Percentiles rank a stretch among this genome's conserved stretches.
Conservation (phyloP, 1,284 basidiomycete genomes). For the Lentinula novae-zelandiae region DNA sequence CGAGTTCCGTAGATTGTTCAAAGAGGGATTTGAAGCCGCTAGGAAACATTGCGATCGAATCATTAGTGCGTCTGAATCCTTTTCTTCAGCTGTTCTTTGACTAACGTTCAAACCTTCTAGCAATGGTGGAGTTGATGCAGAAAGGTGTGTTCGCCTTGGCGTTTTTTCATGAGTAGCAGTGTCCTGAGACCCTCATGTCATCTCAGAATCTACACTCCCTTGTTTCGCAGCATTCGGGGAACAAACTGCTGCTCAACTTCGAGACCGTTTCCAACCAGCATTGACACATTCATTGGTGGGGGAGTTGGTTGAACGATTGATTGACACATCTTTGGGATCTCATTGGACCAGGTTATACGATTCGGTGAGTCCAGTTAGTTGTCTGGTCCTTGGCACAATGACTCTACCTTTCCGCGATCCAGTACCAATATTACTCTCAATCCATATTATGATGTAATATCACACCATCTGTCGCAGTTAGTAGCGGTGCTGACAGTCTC, state of each 20-base stretch:
- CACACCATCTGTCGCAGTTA: too few relatives aligned
- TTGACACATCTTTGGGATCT: constrained; percentile 86
- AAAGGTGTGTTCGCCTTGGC: constrained; percentile 12
- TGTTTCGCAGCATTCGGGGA: constrained; percentile 92
- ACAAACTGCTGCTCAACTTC: constrained; percentile 82
- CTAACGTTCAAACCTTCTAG: constrained; percentile 5
- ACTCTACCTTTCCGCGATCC: not conserved
- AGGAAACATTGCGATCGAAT: constrained; percentile 97
- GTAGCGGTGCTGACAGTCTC: too few relatives aligned
- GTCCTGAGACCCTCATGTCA: not conserved
- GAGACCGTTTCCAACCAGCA: constrained; percentile 92
- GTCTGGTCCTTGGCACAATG: constrained; percentile 4
- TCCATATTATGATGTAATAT: constrained; percentile 55
- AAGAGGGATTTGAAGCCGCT: constrained; percentile 90
- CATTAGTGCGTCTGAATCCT: constrained; percentile 64
- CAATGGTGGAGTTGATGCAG: constrained; percentile 18
- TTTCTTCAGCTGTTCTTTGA: constrained; percentile 1
- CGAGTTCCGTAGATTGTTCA: constrained; percentile 88
- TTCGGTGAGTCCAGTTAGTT: constrained; percentile 52
- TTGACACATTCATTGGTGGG: constrained; percentile 86
- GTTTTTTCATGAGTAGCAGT: not conserved
- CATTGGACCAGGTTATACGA: constrained; percentile 93
- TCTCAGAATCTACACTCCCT: constrained; percentile 82
- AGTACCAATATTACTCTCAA: constrained; percentile 85
- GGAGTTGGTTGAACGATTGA: constrained; percentile 84